Evolutionary conservation across 2,329 filamentous ascomycete species (phyloP), one percentile per base, ranked within the genome.

Genomic region (Orbilia ellipsospora): DNA sequence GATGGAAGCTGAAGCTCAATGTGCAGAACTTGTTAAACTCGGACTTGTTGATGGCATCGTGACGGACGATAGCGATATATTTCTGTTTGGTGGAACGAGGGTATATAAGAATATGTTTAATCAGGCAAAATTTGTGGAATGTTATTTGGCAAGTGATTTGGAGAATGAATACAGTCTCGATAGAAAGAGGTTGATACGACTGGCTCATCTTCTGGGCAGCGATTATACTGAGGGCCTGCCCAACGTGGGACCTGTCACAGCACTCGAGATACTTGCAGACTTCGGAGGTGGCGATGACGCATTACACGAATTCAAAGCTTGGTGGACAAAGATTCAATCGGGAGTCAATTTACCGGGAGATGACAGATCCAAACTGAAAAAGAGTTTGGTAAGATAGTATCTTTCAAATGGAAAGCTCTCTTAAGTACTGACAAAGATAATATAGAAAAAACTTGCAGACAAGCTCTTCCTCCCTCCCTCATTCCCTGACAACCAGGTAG

Each of bases 101-200:
- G 91, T 99, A 20, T 99, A 99, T 86, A 99, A 99, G 83, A 99
- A 99, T 84, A 96, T 99, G 93, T 99, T 99, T 86, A 99, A 97
- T 83, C 90, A 93, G 79, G 95, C 95, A 82, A 99, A 99, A 81
- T 96, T 93, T 79, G 95, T 99, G 50, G 95, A 99, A 83, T 98
- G 95, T 83, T 99, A 98, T 81, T 87, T 99, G 8, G 84, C 89
- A 1, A 85, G 85, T 0, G 95, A 99, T 80, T 85, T 99, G 0
- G 92, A 96, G 80, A 91, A 91, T 79, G 96, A 99, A 79, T 90
- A 97, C 77, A 92, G 92, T 0, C 87, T 99, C 0, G 90, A 92
- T 2, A 89, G 94, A n/a, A 87, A 90, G 64, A 92, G 94, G 80
- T 88, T 99, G 62, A 97, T 99, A 77, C 88, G 91, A 16, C 88